Evolutionary conservation across 305 asterid species (phyloP), one percentile per base, ranked within the genome.

Genomic region (Lippia alba): DNA sequence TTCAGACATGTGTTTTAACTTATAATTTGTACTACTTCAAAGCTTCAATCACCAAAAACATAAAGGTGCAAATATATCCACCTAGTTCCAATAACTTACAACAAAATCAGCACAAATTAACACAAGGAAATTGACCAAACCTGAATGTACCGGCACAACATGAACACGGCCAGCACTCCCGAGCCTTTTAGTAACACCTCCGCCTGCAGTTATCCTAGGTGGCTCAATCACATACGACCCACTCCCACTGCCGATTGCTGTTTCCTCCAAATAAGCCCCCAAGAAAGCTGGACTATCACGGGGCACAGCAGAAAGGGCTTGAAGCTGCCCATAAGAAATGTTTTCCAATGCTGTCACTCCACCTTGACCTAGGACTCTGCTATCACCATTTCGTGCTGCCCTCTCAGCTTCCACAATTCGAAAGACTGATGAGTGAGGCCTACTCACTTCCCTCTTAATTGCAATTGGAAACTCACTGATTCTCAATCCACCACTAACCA

Each of bases 91-190:
- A 49, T 32, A 75, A 55, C 34, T 33, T 40, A 56, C 45, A 20
- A 57, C 44, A 53, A 58, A 48, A 67, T 9, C 32, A 59, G 41
- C 36, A 30, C 48, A 32, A 41, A 56, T 32, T 39, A 61, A 59
- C 10, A 74, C n/a, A 32, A 44, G 24, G 64, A 64, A 60, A 33
- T 24, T 5, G 61, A 67, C 77, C 48, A 48, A 69, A 94, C 99
- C 99, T 88, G 98, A 87, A 74, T 94, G 98, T 61, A 84, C 87
- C 60, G 99, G 98, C 66, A 94, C 81, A 56, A 86, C 87, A 81
- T 87, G 99, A 54, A 87, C 81, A 56, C 97, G 87, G 41, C 81
- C 89, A 19, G 97, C 96, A 74, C 84, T 87, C 39, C 99, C 98
- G 62, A 90, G 82, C 82, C 82, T 74, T 81, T 88, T 94, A 61